Percentiles rank a stretch among this genome's conserved stretches.
Conservation (phyloP, 495 filamentous ascomycete species). For the Tuber umbilicatum region DNA sequence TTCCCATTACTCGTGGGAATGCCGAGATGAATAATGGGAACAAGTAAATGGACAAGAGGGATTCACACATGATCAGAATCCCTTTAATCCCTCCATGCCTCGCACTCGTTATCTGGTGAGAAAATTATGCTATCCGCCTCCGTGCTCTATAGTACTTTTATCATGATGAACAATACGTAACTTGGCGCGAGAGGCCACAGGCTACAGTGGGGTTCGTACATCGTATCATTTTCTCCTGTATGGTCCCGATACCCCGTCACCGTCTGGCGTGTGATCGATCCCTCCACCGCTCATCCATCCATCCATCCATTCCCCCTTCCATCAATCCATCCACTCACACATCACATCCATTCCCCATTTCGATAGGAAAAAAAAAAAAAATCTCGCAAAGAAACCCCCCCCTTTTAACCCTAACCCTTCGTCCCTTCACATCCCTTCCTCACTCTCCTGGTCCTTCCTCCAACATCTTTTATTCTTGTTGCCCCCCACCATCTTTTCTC, state of each 20-base stretch:
- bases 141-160: not conserved
- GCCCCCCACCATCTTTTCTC: not conserved
- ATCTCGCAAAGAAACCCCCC: not conserved
- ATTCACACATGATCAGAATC: not conserved
- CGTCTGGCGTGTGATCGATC: not conserved
- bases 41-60: not conserved
- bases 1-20: not conserved
- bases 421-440: not conserved
- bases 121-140: not conserved
- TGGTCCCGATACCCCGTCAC: not conserved
- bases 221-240: not conserved
- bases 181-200: not conserved
- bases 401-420: constrained; percentile 14
- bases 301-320: not conserved
- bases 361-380: constrained; percentile 13
- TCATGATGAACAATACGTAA: not conserved
- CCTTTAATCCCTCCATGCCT: not conserved
- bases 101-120: not conserved
- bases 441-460: not conserved
- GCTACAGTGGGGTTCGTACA: not conserved
- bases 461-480: constrained; percentile 4
- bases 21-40: not conserved
- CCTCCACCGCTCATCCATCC: not conserved
- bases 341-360: not conserved
- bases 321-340: not conserved